A percentile compares a stretch with the other conserved stretches of the same genome.
Evolutionary conservation across 768 basidiomycete species (phyloP).

Genomic region (Boletus tylopilopsis): DNA sequence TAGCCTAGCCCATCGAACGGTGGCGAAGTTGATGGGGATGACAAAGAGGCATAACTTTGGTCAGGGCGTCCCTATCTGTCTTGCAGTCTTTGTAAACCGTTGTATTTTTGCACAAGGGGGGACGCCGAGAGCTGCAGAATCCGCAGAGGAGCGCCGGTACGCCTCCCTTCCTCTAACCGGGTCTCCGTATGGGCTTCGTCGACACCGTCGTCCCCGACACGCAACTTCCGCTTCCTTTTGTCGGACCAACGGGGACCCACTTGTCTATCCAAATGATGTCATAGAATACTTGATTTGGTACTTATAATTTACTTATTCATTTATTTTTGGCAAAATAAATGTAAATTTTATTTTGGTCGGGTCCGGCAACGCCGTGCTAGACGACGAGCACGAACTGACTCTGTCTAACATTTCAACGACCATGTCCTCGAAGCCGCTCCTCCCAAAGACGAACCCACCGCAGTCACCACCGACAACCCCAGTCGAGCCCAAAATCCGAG

Average conservation of each 20-base stretch:
- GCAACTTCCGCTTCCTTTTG: background rate
- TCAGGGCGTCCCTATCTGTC: too few relatives aligned
- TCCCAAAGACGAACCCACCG: conserved; percentile 28
- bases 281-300: background rate
- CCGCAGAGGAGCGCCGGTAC: too few relatives aligned
- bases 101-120: background rate
- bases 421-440: conserved; percentile 31
- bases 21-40: too few relatives aligned
- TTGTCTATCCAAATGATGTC: conserved; percentile 12
- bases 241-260: background rate
- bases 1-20: too few relatives aligned
- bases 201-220: background rate
- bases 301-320: background rate
- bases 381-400: conserved; percentile 14
- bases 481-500: conserved; percentile 55
- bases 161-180: background rate
- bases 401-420: background rate
- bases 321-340: background rate
- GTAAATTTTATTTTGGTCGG: conserved; percentile 10
- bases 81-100: background rate
- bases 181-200: background rate
- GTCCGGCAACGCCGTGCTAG: conserved; percentile 4
- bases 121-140: background rate
- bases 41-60: too few relatives aligned
- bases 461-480: conserved; percentile 5